Conservation (phyloP, 2,329 filamentous ascomycete species). For the Calonectria fujianensis region DNA sequence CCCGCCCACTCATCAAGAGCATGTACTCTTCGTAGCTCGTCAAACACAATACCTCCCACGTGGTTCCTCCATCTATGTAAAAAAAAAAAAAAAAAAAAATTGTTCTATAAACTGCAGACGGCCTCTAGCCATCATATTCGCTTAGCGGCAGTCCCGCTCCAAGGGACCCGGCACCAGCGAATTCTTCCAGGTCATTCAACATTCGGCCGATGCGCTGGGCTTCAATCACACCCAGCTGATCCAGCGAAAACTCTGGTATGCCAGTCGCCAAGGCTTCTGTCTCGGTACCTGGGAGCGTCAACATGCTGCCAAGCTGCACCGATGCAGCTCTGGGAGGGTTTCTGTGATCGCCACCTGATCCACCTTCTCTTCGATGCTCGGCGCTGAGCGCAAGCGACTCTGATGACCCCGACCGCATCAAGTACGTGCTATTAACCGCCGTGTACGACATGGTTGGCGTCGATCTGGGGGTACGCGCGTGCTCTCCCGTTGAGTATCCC, state of each 20-base stretch:
- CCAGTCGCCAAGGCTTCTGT: background rate
- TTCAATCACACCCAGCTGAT: slow-evolving; percentile 38
- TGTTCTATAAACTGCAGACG: slow-evolving; percentile 19
- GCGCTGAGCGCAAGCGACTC: slow-evolving; percentile 25
- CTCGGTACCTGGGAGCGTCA: slow-evolving; percentile 41
- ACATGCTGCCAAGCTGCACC: slow-evolving; percentile 38
- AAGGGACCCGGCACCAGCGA: slow-evolving; percentile 48
- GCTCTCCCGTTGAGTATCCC: slow-evolving; percentile 18
- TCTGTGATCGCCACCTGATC: slow-evolving; percentile 25
- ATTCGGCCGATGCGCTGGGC: slow-evolving; percentile 48
- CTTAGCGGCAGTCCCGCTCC: slow-evolving; percentile 29
- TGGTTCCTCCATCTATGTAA: background rate
- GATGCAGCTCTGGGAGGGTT: background rate
- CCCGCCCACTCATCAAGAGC: slow-evolving; percentile 14
- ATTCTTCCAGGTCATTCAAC: slow-evolving; percentile 53
- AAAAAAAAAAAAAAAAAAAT: background rate
- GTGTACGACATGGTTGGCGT: slow-evolving; percentile 44
- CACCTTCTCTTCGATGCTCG: slow-evolving; percentile 32
- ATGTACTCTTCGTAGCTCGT: slow-evolving; percentile 29
- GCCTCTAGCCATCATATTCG: slow-evolving; percentile 8
- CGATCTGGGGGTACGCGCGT: slow-evolving; percentile 26
- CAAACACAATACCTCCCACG: slow-evolving; percentile 5
- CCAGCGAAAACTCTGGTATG: slow-evolving; percentile 25
- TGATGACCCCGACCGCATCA: slow-evolving; percentile 26
- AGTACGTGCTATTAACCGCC: slow-evolving; percentile 33